phyloP scores from a whole-genome alignment of 805 yeast genomes.

The Barnettozyma californica region DNA sequence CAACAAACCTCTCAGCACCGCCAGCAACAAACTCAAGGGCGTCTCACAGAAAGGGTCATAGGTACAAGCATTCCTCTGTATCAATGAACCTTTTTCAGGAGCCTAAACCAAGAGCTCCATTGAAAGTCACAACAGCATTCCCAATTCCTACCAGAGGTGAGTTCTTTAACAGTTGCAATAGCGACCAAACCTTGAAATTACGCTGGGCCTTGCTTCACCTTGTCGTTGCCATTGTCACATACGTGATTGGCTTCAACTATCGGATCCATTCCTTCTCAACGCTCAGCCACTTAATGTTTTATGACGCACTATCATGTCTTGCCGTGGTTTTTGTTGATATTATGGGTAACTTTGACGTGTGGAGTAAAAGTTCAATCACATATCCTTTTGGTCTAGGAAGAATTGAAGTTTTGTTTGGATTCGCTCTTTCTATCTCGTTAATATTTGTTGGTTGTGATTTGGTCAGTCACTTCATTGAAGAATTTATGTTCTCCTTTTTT shows the following conservation, averaged over 20 bases:
- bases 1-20: conserved; percentile 36
- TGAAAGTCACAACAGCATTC: conserved; percentile 65
- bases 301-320: conserved; percentile 76
- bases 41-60: conserved; percentile 85
- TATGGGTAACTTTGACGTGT: conserved; percentile 87
- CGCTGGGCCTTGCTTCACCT: conserved; percentile 57
- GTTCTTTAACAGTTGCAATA: conserved; percentile 51
- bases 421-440: conserved; percentile 78
- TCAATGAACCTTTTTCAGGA: conserved; percentile 95
- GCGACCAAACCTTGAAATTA: conserved; percentile 53
- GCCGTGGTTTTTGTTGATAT: conserved; percentile 68
- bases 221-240: conserved; percentile 47
- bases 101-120: conserved; percentile 70
- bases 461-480: conserved; percentile 82
- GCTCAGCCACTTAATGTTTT: conserved; percentile 79
- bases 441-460: conserved; percentile 90
- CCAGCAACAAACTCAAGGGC: conserved; percentile 39
- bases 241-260: conserved; percentile 52
- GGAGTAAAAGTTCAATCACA: conserved; percentile 76
- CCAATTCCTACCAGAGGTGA: conserved; percentile 50
- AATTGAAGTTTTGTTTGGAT: conserved; percentile 80
- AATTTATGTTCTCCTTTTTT: conserved; percentile 41
- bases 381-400: conserved; percentile 95
- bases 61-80: conserved; percentile 93
- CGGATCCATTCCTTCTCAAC: conserved; percentile 63